Conservation (phyloP, 805 yeast genomes). For the Candida ortonii region DNA sequence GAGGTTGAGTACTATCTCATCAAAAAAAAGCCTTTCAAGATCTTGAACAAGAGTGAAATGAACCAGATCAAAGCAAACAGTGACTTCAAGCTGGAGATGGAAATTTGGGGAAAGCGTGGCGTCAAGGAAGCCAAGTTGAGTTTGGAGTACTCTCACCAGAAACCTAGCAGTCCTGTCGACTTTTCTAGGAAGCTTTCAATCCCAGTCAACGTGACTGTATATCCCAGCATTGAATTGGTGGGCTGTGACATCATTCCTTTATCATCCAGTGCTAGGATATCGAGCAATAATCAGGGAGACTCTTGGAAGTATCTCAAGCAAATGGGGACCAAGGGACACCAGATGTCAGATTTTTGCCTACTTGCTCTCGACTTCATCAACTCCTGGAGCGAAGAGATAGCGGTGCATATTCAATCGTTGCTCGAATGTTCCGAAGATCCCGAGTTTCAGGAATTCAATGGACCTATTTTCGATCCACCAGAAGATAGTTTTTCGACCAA, state of each 20-base stretch:
- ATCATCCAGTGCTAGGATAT: conserved; percentile 30
- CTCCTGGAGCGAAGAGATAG: conserved; percentile 64
- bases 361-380: conserved; percentile 76
- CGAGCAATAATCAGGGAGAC: conserved; percentile 22
- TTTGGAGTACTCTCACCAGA: conserved; percentile 58
- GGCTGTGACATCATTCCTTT: conserved; percentile 74
- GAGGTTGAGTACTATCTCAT: conserved; percentile 71
- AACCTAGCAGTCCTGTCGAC: conserved; percentile 16
- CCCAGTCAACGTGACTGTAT: conserved; percentile 68
- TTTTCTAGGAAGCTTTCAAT: conserved; percentile 58
- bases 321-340: conserved; percentile 31
- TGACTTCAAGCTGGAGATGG: conserved; percentile 47
- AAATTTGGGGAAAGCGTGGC: conserved; percentile 70
- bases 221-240: conserved; percentile 69
- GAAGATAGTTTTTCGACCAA: conserved; percentile 17
- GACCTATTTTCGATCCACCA: conserved; percentile 14
- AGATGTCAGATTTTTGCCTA: conserved; percentile 54
- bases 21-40: conserved; percentile 53
- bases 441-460: conserved; percentile 25
- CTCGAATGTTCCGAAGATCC: conserved; percentile 21
- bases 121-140: conserved; percentile 62
- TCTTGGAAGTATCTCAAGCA: conserved; percentile 33
- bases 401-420: conserved; percentile 28
- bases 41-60: conserved; percentile 46
- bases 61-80: conserved; percentile 38